Evolutionary conservation across 2,329 filamentous ascomycete species (phyloP), one percentile per base, ranked within the genome.

Genomic region (Xylariaceae sp.): DNA sequence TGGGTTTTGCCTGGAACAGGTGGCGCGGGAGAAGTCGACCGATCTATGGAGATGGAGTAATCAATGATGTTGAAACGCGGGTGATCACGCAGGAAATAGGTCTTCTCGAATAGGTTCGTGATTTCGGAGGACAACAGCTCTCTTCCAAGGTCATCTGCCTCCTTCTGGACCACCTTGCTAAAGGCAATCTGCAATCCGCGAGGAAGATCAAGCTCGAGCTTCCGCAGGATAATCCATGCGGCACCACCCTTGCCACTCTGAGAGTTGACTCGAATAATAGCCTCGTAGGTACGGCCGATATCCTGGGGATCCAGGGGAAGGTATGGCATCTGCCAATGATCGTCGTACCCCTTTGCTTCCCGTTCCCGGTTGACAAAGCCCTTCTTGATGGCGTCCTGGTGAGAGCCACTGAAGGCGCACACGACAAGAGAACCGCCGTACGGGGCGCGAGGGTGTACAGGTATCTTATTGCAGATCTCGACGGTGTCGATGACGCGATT

Each of bases 341-440:
- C 83, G 54, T 92, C 83, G 67, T 80, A 75, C 4, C 73, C 75
- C 45, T 79, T 76, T 51, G 78, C 80, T 0, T 79, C 72, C 44
- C 78, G 72, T 68, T 91, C 80, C 56, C 92, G 86, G 41, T 77
- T 68, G 68, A 88, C 81, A 76, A 94, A 91, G 0, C 87, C 87
- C 78, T 96, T 96, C 74, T 95, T 95, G 76, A 96, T 96, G 50
- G 92, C 92, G 68, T 97, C 91, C 73, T 97, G 91, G 71, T 97
- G 92, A 30, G 86, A 90, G 52, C 92, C 91, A 61, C 85, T 90
- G 74, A 96, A 96, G 29, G 91, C 91, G 68, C 87, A 94, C 30
- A 92, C 87, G 26, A 96, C 91, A 62, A 96, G 80, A 65, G 89
- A 88, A 31, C 91, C 92, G 50, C 88, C 91, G 66, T 97, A 97